Evolutionary conservation across 805 yeast genomes (phyloP).

Genomic region (Hanseniaspora guilliermondii): DNA sequence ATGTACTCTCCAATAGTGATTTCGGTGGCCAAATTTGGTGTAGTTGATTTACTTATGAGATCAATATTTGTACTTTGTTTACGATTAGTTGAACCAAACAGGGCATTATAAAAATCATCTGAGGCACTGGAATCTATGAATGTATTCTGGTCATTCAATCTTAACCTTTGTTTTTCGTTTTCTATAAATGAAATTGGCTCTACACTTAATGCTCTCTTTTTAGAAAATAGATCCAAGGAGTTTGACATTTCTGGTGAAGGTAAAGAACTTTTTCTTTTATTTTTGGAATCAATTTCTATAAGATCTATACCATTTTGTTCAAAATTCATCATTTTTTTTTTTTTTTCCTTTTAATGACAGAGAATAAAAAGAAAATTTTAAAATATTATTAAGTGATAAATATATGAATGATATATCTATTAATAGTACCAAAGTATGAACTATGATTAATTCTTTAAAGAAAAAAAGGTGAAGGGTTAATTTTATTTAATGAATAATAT

Average conservation of each 20-base stretch:
- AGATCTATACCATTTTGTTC: constrained; percentile 13
- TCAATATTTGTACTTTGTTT: background rate
- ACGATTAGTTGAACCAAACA: background rate
- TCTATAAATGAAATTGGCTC: background rate
- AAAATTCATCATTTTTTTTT: constrained; percentile 2
- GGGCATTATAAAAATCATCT: background rate
- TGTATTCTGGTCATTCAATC: background rate
- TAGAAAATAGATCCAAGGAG: background rate
- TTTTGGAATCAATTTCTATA: background rate
- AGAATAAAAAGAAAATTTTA: too few relatives aligned
- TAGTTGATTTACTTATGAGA: background rate
- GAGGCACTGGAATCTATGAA: background rate
- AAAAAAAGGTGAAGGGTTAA: too few relatives aligned
- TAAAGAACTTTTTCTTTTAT: background rate
- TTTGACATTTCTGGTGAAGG: background rate
- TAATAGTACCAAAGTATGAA: too few relatives aligned
- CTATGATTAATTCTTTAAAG: too few relatives aligned
- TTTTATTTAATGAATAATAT: too few relatives aligned
- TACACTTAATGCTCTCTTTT: background rate
- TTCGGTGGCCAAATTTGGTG: constrained; percentile 8
- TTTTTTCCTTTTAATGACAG: too few relatives aligned
- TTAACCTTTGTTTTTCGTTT: background rate
- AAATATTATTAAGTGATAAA: too few relatives aligned
- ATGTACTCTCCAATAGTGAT: constrained; percentile 53
- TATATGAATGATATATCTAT: too few relatives aligned